These are phyloP conservation scores for Triticum dicoccoides DNA, from an alignment of 176 grass and related monocot genomes.

Conservation along the genomic window DNA sequence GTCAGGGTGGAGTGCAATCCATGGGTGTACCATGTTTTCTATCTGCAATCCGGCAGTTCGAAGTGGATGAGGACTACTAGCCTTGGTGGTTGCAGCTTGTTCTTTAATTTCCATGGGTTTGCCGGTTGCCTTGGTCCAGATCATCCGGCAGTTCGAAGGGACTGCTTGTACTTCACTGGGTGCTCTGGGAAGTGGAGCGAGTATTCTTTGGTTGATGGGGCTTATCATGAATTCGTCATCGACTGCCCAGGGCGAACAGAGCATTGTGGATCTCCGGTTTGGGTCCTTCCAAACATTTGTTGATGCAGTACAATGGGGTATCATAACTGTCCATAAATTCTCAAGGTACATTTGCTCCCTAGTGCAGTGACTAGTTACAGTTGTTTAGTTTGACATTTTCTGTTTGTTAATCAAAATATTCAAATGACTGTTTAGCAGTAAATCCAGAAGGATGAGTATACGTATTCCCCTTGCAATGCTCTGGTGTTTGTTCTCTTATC, in stretches of 20 bases:
- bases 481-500: background rate
- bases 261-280: background rate
- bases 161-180: background rate
- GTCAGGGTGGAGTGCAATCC: background rate
- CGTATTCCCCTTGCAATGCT: background rate
- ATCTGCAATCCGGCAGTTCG: too few species aligned
- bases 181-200: background rate
- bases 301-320: background rate
- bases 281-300: background rate
- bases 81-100: constrained; percentile 7
- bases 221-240: background rate
- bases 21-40: background rate
- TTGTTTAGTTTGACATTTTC: background rate
- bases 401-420: background rate
- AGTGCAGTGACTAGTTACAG: background rate
- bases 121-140: background rate
- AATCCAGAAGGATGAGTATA: background rate
- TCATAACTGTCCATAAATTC: background rate
- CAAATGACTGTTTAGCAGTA: background rate
- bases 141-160: background rate
- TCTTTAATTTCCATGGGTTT: background rate
- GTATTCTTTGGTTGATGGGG: background rate
- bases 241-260: background rate
- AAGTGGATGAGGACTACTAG: background rate
- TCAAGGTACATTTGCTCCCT: background rate